A percentile compares a stretch with the other conserved stretches of the same genome.
These are phyloP conservation scores for Penicillium coffeae DNA, from an alignment of 495 filamentous ascomycete species.

Conservation along the genomic window DNA sequence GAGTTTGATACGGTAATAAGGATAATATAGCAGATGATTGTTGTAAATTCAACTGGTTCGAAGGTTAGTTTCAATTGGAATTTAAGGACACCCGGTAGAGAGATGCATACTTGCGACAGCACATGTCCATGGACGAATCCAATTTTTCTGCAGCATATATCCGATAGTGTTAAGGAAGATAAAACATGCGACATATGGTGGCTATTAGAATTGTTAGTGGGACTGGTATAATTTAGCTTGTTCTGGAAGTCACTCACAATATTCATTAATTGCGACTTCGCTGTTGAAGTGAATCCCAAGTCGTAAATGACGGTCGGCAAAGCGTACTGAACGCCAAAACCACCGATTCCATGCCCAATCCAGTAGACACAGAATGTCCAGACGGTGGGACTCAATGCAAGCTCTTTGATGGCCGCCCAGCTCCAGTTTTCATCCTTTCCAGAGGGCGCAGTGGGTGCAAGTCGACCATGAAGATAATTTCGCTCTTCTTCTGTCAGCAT, in stretches of 20 bases:
- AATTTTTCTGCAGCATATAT: slow-evolving; percentile 31
- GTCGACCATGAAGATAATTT: slow-evolving; percentile 21
- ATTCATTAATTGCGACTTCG: slow-evolving; percentile 40
- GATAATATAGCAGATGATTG: slow-evolving; percentile 44
- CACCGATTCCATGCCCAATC: slow-evolving; percentile 42
- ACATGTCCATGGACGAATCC: slow-evolving; percentile 36
- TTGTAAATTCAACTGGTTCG: slow-evolving; percentile 34
- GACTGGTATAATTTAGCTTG: background rate
- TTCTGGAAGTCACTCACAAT: slow-evolving; percentile 26
- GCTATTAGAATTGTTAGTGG: slow-evolving; percentile 16
- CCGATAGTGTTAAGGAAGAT: slow-evolving; percentile 36
- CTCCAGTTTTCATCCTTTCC: slow-evolving; percentile 28
- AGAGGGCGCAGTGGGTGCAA: slow-evolving; percentile 15
- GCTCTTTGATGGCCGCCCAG: slow-evolving; percentile 20
- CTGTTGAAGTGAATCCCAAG: slow-evolving; percentile 37
- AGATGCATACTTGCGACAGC: slow-evolving; percentile 35
- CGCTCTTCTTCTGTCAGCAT: slow-evolving; percentile 38
- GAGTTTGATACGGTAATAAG: slow-evolving; percentile 37
- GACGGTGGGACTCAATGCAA: slow-evolving; percentile 31
- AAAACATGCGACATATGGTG: slow-evolving; percentile 37
- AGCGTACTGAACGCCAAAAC: slow-evolving; percentile 38
- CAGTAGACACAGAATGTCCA: slow-evolving; percentile 35
- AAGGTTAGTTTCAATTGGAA: too few relatives aligned
- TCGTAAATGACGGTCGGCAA: slow-evolving; percentile 44
- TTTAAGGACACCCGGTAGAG: too few relatives aligned